Base-by-base conservation (phyloP, 75 land plant species). In the Adiantum capillusveneris region DNA sequence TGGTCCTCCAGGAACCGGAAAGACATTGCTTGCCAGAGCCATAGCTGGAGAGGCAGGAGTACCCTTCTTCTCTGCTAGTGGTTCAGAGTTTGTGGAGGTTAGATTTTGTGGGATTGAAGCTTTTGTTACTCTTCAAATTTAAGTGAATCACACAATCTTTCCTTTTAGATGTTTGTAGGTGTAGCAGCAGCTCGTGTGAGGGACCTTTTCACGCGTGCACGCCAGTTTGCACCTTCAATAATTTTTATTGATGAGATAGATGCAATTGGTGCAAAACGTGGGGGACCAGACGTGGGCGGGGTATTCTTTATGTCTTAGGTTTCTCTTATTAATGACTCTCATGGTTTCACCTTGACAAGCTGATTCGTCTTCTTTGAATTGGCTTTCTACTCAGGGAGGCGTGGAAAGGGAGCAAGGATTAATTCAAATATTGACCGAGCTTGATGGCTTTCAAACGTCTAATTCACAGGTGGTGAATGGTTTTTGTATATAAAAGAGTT, bases 1-100 rank as follows among this genome's bases (percentile, higher is more conserved):
- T 81, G 98, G 98, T 6, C 98, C 98, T 60, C 98, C 98, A 58
- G 98, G 98, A 36, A 94, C 98, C 61, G 98, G 98, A 25, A 94
- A 94, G 67, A 94, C 98, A 31, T 63, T 94, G 42, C 61, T 94
- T 30, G 98, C 98, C 41, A 94, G 74, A 70, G 98, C 98, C 29
- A 94, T 94, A 72, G 98, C 98, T 70, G 98, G 98, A 63, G 98
- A 94, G 71, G 90, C 98, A 53, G 98, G 98, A 25, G 74, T 94
- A 56, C 98, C 98, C 9, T 94, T 94, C 51, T 94, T 94, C 59
- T 86, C 96, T 29, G 90, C 79, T 11, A 89, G 81, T 78, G 98
- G 98, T 1, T 79, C 98, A 57, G 95, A 89, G 71, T 94, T 94
- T 78, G 98, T 94, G 21, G 98, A 94, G 98, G 98, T 93, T 18